Conservation (phyloP, 169 alveolate species). For the Amoebophrya sp. region DNA sequence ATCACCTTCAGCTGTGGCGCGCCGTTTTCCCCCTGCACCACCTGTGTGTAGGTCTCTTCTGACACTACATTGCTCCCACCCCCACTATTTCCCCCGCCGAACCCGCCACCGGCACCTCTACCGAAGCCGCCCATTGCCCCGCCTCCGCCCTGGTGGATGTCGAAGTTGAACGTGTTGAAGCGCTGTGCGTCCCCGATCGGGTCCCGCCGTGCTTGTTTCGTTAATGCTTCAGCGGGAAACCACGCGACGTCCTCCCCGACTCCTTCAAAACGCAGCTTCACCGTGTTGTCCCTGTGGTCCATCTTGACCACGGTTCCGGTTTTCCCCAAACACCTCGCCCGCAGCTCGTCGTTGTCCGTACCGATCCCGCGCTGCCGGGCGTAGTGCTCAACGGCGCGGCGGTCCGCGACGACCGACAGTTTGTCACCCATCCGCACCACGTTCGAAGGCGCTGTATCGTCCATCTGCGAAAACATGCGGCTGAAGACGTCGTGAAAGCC, state of each 20-base stretch:
- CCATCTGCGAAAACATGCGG: background rate
- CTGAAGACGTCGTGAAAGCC: background rate
- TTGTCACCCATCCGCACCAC: background rate
- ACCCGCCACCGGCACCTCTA: background rate
- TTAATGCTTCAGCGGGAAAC: background rate
- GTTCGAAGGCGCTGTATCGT: background rate
- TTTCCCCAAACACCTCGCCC: background rate
- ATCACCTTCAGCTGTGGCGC: background rate
- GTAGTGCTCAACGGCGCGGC: background rate
- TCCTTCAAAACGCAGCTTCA: background rate
- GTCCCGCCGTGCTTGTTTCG: background rate
- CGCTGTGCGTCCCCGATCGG: background rate
- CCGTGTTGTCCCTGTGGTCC: background rate
- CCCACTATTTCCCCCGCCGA: too few relatives aligned
- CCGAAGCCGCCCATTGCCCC: background rate
- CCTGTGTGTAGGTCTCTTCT: background rate
- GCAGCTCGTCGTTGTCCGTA: background rate
- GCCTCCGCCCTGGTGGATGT: background rate
- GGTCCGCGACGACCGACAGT: background rate
- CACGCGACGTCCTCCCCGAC: background rate
- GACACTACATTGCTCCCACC: background rate
- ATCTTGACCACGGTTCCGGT: background rate
- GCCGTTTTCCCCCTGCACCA: background rate
- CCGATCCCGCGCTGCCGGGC: background rate
- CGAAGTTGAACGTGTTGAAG: background rate